These are phyloP conservation scores for Alternaria alternata DNA, from an alignment of 2,329 filamentous ascomycete species.

Conservation along the genomic window DNA sequence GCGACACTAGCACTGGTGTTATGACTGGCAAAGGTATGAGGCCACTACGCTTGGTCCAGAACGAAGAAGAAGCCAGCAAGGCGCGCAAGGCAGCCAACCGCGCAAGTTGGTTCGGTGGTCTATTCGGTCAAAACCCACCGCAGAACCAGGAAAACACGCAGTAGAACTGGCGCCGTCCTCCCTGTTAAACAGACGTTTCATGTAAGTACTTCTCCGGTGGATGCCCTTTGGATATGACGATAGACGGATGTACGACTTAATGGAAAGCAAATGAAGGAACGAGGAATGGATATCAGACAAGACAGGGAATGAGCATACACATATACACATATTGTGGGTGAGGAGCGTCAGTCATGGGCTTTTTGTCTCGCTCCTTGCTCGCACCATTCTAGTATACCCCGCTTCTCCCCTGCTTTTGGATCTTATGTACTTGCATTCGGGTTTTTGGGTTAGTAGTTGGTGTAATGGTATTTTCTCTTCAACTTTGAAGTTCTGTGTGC, in stretches of 20 bases:
- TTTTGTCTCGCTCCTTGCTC: not conserved
- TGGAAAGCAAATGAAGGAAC: slow-evolving; percentile 2
- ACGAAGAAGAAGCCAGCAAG: slow-evolving; percentile 56
- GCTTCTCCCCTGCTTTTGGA: slow-evolving; percentile 4
- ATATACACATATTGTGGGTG: slow-evolving; percentile 3
- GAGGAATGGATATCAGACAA: not conserved
- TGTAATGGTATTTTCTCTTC: not conserved
- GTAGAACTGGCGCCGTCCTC: slow-evolving; percentile 9
- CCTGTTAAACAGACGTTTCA: not conserved
- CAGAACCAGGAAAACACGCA: slow-evolving; percentile 25
- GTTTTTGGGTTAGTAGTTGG: not conserved
- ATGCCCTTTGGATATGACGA: slow-evolving; percentile 12
- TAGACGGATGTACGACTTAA: slow-evolving; percentile 17
- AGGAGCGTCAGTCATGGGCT: not conserved
- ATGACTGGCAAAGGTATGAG: slow-evolving; percentile 74
- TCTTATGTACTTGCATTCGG: not conserved
- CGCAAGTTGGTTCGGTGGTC: slow-evolving; percentile 57
- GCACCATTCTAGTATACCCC: slow-evolving; percentile 9
- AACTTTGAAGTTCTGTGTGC: not conserved
- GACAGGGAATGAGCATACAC: slow-evolving; percentile 1
- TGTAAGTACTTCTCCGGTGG: slow-evolving; percentile 15
- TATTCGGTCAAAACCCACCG: slow-evolving; percentile 51
- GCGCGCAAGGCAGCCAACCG: slow-evolving; percentile 56
- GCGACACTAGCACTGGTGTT: slow-evolving; percentile 44
- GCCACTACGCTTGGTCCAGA: slow-evolving; percentile 86